A percentile compares a stretch with the other conserved stretches of the same genome.
These are phyloP conservation scores for Penicillium manginii DNA, from an alignment of 495 filamentous ascomycete species.

Conservation along the genomic window DNA sequence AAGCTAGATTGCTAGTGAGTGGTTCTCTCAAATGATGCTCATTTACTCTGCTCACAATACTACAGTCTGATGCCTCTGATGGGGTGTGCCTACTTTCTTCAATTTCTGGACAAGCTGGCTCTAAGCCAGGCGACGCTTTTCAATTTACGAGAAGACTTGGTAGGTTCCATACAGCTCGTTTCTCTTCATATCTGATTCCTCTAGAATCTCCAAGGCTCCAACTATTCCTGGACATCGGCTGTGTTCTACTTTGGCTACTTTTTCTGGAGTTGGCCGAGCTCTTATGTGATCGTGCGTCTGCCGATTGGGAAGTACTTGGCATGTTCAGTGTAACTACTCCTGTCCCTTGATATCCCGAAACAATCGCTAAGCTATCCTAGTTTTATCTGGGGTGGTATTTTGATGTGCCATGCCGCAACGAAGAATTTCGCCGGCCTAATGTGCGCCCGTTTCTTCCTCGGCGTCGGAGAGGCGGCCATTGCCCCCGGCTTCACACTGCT, in stretches of 20 bases:
- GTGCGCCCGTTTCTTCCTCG: constrained; percentile 56
- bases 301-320: constrained; percentile 57
- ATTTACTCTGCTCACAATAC: neutral
- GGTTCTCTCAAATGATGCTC: neutral
- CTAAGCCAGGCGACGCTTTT: constrained; percentile 56
- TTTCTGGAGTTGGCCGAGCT: constrained; percentile 55
- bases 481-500: constrained; percentile 38
- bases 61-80: constrained; percentile 50
- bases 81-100: constrained; percentile 39
- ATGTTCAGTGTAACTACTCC: constrained; percentile 31
- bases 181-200: neutral
- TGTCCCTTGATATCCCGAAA: neutral
- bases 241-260: constrained; percentile 59
- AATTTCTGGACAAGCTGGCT: constrained; percentile 60
- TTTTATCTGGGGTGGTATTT: constrained; percentile 37
- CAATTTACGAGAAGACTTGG: constrained; percentile 45
- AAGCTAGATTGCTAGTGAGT: constrained; percentile 39
- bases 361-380: constrained; percentile 19
- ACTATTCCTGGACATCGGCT: constrained; percentile 54
- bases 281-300: constrained; percentile 57
- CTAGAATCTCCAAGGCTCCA: constrained; percentile 38
- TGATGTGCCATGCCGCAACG: constrained; percentile 51
- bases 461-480: constrained; percentile 59
- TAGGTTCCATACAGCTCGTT: constrained; percentile 3
- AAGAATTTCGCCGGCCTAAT: constrained; percentile 54